Conservation (phyloP, 106 monocot species). For the Ottelia alismoides region DNA sequence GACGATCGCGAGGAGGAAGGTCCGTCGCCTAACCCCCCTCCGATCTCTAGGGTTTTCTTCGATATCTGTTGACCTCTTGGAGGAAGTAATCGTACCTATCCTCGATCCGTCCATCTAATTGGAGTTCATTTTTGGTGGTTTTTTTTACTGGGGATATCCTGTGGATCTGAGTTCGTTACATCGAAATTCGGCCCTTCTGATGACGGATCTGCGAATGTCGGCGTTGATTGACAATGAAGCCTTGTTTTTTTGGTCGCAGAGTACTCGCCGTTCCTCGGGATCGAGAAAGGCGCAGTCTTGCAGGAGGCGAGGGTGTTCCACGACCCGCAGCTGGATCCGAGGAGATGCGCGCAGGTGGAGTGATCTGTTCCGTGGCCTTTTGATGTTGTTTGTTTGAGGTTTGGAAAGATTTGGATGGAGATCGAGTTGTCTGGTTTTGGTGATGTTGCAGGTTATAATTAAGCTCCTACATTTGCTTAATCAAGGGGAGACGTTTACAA, state of each 20-base stretch:
- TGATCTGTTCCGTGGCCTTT: too few species aligned
- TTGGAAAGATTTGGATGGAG: too few species aligned
- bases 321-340: conserved; percentile 91
- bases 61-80: neutral
- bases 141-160: too few species aligned
- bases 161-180: conserved; percentile 1
- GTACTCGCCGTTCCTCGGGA: conserved; percentile 90
- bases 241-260: conserved; percentile 31
- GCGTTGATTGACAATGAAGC: neutral
- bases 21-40: neutral
- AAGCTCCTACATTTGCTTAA: conserved; percentile 88
- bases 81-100: neutral
- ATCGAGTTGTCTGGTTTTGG: too few species aligned
- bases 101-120: neutral
- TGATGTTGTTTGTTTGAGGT: too few species aligned
- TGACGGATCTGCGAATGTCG: neutral
- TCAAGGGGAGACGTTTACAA: conserved; percentile 94
- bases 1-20: conserved; percentile 78
- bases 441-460: conserved; percentile 44
- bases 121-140: too few species aligned
- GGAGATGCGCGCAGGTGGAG: conserved; percentile 86
- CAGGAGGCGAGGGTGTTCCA: conserved; percentile 97
- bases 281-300: conserved; percentile 90
- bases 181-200: conserved; percentile 11
- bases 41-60: neutral